These are phyloP conservation scores for Kazachstania africana DNA, from an alignment of 805 yeast species.

Conservation along the genomic window DNA sequence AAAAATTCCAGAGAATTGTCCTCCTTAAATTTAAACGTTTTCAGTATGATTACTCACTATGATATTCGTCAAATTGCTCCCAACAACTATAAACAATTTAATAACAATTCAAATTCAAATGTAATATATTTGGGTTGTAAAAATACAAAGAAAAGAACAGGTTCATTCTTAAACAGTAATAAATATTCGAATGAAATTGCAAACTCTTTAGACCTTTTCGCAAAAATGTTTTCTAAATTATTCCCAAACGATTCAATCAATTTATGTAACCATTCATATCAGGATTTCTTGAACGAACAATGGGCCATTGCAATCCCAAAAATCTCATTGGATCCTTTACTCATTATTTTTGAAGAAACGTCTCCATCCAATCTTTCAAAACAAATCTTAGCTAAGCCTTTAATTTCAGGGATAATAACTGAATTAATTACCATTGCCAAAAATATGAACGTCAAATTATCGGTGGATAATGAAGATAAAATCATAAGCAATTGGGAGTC, in stretches of 20 bases:
- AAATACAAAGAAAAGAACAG: slow-evolving; percentile 1
- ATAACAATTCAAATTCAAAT: slow-evolving; percentile 6
- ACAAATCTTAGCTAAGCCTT: slow-evolving; percentile 71
- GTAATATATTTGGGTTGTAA: slow-evolving; percentile 5
- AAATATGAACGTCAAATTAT: slow-evolving; percentile 59
- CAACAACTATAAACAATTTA: slow-evolving; percentile 20
- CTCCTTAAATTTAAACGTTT: slow-evolving; percentile 28
- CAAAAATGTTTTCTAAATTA: slow-evolving; percentile 11
- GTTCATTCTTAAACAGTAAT: not conserved
- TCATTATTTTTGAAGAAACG: slow-evolving; percentile 60
- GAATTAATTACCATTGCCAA: slow-evolving; percentile 64
- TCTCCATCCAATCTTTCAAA: slow-evolving; percentile 40
- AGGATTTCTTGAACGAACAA: slow-evolving; percentile 55
- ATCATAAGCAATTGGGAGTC: slow-evolving; percentile 41
- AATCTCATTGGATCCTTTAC: slow-evolving; percentile 65
- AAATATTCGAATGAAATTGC: slow-evolving; percentile 8
- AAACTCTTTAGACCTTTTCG: slow-evolving; percentile 8
- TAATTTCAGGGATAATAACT: slow-evolving; percentile 60
- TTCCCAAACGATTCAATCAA: slow-evolving; percentile 27
- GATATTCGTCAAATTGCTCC: slow-evolving; percentile 34
- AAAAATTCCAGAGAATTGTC: slow-evolving; percentile 26
- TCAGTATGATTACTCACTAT: slow-evolving; percentile 48
- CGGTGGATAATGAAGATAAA: slow-evolving; percentile 44
- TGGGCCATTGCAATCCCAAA: slow-evolving; percentile 75
- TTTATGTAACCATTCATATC: slow-evolving; percentile 11